Conservation (phyloP, 208 protist genomes). For the Wallacemonas sp. region DNA sequence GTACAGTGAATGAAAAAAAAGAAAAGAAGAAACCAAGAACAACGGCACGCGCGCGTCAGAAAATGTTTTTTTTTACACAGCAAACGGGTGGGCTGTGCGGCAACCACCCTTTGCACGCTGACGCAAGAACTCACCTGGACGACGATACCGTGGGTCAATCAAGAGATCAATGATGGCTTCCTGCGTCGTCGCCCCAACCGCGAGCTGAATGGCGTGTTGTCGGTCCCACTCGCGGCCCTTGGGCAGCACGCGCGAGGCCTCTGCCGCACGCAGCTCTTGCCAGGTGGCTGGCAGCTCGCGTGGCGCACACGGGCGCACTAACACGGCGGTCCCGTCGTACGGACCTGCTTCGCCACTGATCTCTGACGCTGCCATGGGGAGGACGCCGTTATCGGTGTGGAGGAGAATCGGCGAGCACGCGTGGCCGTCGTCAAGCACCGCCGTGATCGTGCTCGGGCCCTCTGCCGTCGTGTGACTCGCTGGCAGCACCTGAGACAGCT, state of each 20-base stretch:
- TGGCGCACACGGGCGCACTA: conserved; percentile 50
- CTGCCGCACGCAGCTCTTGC: not conserved
- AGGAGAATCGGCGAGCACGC: conserved; percentile 27
- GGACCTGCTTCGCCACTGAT: not conserved
- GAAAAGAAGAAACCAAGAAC: not conserved
- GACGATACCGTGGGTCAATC: conserved; percentile 72
- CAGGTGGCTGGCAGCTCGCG: conserved; percentile 10
- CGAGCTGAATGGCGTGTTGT: conserved; percentile 60
- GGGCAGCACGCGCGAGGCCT: conserved; percentile 33
- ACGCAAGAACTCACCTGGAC: conserved; percentile 54
- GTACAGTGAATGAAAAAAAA: not conserved
- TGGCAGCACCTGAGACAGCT: conserved; percentile 16
- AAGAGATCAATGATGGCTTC: conserved; percentile 68
- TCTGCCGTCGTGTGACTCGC: not conserved
- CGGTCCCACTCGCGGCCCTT: conserved; percentile 81
- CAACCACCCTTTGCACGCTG: not conserved
- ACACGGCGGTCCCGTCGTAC: conserved; percentile 27
- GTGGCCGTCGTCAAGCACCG: conserved; percentile 47
- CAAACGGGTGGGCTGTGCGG: not conserved
- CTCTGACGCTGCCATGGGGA: not conserved
- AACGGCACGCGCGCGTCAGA: not conserved
- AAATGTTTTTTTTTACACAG: not conserved
- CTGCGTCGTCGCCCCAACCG: conserved; percentile 60
- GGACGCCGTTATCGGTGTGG: not conserved
- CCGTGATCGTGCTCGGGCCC: conserved; percentile 10